These are phyloP conservation scores for Sindora glabra DNA, from an alignment of 306 rosid species.

Conservation along the genomic window DNA sequence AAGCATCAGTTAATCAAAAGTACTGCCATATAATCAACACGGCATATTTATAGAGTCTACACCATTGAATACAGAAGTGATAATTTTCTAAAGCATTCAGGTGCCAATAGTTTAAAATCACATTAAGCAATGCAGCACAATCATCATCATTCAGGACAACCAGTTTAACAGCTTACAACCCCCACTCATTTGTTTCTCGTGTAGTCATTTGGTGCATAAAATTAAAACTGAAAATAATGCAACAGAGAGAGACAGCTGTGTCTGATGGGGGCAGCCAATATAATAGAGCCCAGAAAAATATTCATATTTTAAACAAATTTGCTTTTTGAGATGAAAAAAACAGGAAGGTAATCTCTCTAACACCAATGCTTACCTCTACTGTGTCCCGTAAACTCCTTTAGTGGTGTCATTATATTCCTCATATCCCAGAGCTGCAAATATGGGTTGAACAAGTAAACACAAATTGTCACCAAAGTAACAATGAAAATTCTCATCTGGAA, in stretches of 20 bases:
- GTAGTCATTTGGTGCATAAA: background rate
- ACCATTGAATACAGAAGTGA: background rate
- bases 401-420: conserved; percentile 84
- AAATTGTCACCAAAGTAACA: conserved; percentile 9
- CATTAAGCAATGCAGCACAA: background rate
- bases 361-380: conserved; percentile 92
- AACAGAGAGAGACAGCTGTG: too few species aligned
- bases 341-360: too few species aligned
- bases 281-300: background rate
- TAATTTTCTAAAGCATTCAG: background rate
- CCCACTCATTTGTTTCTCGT: background rate
- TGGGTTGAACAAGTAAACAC: conserved; percentile 19
- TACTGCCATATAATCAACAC: background rate
- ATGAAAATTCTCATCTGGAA: conserved; percentile 4
- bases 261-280: background rate
- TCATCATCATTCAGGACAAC: background rate
- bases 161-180: background rate
- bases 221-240: background rate
- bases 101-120: background rate
- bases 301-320: too few species aligned
- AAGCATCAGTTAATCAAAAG: background rate
- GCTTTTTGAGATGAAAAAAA: too few species aligned
- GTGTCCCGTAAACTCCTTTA: conserved; percentile 90
- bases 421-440: conserved; percentile 95
- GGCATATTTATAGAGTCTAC: background rate